Evolutionary conservation across 257 asterid genomes (phyloP), one percentile per base, ranked within the genome.

Genomic region (Rauvolfia tetraphylla): DNA sequence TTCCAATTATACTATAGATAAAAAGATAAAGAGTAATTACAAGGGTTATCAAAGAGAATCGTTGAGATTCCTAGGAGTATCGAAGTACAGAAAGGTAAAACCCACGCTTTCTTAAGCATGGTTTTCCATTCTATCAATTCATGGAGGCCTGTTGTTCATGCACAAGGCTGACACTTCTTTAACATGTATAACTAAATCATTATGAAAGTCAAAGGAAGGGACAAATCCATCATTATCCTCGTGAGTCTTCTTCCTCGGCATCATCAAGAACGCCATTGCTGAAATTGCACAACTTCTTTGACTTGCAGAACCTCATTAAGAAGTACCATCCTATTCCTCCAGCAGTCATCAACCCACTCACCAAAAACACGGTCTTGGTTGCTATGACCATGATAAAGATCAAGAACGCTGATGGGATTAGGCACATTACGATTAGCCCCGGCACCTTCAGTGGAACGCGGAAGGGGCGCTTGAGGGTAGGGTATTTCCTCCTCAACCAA

Each of bases 381-480:
- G 90, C 97, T 27, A 88, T 82, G 12, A 71, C 84, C 94, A 90
- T 92, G 0, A 92, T 79, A 59, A 76, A 84, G 34, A 88, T 67
- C 86, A 91, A 54, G 74, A 91, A 90, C 0, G 63, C 90, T 12
- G 93, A 77, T 0, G 97, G 97, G 36, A 91, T 57, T 66, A 86
- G 67, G 75, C 92, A 90, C 91, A 91, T 88, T 0, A 79, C 71
- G 71, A 86, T 65, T 77, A 88, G 79, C 57, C 77, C 93, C 0
- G 88, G 84, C 57, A 82, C 39, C n/a, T 66, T 68, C 80, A 88
- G 8, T 14, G 90, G 90, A 59, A 91, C 92, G 14, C 71, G 72
- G 20, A 83, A 91, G 0, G 97, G 96, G 78, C 91, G 78, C 4
- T 76, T 76, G 75, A 56, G 49, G 42, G 23, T 58, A 22, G 92